Evolutionary conservation across 2,329 filamentous ascomycete genomes (phyloP).

Genomic region (Cercospora janseana): DNA sequence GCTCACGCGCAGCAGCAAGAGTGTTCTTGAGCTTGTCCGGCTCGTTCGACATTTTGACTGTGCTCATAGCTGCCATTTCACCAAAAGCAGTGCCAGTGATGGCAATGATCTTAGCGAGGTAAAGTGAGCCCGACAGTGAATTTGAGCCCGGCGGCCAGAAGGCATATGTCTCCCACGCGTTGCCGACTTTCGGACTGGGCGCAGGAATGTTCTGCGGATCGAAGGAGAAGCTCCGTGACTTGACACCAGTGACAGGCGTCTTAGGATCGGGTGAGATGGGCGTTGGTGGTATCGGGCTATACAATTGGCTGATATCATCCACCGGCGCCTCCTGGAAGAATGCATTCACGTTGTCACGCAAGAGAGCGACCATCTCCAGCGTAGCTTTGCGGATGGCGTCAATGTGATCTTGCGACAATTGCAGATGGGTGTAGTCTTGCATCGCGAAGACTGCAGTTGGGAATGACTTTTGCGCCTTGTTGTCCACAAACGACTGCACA

Average conservation of each 20-base stretch:
- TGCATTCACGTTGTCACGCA: conserved; percentile 73
- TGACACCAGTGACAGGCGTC: conserved; percentile 52
- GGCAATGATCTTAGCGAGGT: conserved; percentile 76
- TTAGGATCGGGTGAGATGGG: conserved; percentile 62
- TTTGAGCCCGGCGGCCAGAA: conserved; percentile 97
- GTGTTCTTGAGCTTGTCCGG: conserved; percentile 70
- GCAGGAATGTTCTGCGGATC: conserved; percentile 74
- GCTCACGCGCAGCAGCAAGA: conserved; percentile 75
- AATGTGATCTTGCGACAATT: conserved; percentile 68
- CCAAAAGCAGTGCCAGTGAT: conserved; percentile 83
- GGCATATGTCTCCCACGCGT: conserved; percentile 87
- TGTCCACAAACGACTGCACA: conserved; percentile 83
- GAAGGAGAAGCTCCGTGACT: conserved; percentile 67
- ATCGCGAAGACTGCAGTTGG: conserved; percentile 53
- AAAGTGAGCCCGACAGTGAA: conserved; percentile 86
- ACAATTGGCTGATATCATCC: conserved; percentile 83
- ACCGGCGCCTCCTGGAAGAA: conserved; percentile 88
- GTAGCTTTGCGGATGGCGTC: conserved; percentile 72
- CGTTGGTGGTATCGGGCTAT: conserved; percentile 73
- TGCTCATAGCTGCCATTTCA: conserved; percentile 74
- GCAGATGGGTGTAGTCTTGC: conserved; percentile 71
- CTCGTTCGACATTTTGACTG: conserved; percentile 55
- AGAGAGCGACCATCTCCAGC: conserved; percentile 76
- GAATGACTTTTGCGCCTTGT: conserved; percentile 74
- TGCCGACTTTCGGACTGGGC: conserved; percentile 68